Evolutionary conservation across 1,284 basidiomycete species (phyloP), one percentile per base, ranked within the genome.

Genomic region (Tilletia indica): DNA sequence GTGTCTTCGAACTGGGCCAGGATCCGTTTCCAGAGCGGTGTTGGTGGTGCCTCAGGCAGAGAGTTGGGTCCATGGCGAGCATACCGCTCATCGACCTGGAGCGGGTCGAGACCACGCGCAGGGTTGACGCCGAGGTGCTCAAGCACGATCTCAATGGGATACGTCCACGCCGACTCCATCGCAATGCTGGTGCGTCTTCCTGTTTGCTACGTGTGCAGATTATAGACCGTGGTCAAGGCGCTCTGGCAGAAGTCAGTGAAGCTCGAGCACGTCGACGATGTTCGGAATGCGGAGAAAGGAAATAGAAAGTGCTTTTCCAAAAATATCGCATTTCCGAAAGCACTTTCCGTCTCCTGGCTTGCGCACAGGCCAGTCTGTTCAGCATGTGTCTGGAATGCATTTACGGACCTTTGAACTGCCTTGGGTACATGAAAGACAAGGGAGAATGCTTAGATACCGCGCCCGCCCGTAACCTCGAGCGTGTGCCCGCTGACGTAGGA

Each of bases 21-120:
- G 74, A 99, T 92, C 74, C 98, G 90, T 81, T 93, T 89, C 92
- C 93, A 94, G 58, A 99, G 85, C 4, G 96, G 93, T 3, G 94
- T 97, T 0, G 93, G 87, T 0, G 92, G 90, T 16, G 95, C 91
- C 81, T 97, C 94, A 16, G 94, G 93, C 12, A 97, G 88, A 58
- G 45, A 14, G 61, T 63, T 66, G 61, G 36, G 39, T 14, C 61
- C 61, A 64, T 64, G 61, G 16, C 36, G 31, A 4, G 61, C 61
- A 21, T 71, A 71, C 14, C 74, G 73, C 66, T 74, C 47, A 21
- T 72, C 72, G 34, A 80, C 80, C 71, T 84, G 77, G 21, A 70
- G 25, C 0, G 70, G 66, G 9, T 76, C 73, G 19, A 85, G 76
- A 39, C 85, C 85, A n/a, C 72, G 70, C n/a, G 69, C 66, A 6